phyloP scores from a whole-genome alignment of 2,329 filamentous ascomycete genomes.

The Cercospora janseana region DNA sequence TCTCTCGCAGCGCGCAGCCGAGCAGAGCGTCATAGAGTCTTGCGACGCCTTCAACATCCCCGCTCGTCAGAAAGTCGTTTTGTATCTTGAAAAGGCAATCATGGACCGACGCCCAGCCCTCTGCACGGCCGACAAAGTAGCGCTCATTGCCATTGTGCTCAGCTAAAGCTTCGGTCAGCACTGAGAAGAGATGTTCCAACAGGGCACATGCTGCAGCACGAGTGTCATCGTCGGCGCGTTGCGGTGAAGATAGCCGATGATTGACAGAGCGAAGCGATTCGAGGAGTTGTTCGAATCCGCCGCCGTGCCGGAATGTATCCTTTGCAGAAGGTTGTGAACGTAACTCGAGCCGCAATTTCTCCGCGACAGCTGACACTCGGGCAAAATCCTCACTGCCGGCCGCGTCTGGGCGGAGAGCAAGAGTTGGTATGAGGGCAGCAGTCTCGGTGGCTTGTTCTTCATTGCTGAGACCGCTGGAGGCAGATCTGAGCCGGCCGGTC shows the following conservation, averaged over 20 bases:
- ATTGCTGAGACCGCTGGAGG: constrained; percentile 30
- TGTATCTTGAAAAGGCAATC: constrained; percentile 61
- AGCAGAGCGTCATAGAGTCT: constrained; percentile 18
- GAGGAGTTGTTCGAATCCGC: constrained; percentile 33
- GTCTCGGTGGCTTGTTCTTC: constrained; percentile 30
- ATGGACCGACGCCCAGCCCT: constrained; percentile 75
- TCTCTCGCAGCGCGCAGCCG: constrained; percentile 18
- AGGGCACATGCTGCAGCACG: constrained; percentile 1
- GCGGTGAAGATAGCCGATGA: constrained; percentile 19
- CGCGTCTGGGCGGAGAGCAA: constrained; percentile 21
- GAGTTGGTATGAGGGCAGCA: constrained; percentile 28
- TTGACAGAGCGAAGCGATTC: constrained; percentile 20
- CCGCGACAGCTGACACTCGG: constrained; percentile 23
- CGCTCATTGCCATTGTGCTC: constrained; percentile 81
- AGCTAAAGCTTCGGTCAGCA: constrained; percentile 72
- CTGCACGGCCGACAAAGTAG: constrained; percentile 76
- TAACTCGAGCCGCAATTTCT: constrained; percentile 26
- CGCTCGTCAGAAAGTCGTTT: not conserved
- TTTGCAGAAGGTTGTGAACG: constrained; percentile 22
- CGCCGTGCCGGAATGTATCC: constrained; percentile 35
- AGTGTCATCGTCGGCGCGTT: constrained; percentile 9
- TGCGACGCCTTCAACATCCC: not conserved
- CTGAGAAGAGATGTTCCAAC: constrained; percentile 33
- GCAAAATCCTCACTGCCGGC: constrained; percentile 19
- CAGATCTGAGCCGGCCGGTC: constrained; percentile 29